Base-by-base conservation (phyloP, 371 early-diverging fungal species). In the Globomyces sp. region DNA sequence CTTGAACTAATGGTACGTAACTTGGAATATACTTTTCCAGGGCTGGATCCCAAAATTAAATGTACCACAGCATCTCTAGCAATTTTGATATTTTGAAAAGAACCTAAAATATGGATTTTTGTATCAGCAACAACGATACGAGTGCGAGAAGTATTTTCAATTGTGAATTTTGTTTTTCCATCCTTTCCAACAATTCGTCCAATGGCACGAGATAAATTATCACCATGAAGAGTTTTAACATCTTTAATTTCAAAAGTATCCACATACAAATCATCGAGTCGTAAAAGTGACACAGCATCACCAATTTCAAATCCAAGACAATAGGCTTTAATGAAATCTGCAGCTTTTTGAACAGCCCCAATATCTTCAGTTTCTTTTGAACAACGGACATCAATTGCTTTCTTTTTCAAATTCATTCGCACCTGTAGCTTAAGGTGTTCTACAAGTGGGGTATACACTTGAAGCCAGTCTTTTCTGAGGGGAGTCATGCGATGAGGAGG, bases 101-200 rank as follows among this genome's bases (percentile, higher is more conserved):
- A 89, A 59, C 99, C 99, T 51, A 99, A 84, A 65, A 99, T 90
- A 74, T 96, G 95, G 63, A 99, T 92, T 81, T 93, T 94, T 79
- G 95, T 88, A 80, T 99, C 99, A 2, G 98, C 98, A 68, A 99
- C 85, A 13, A 99, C 95, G 62, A 99, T 92, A 67, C 99, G 88
- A 6, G 99, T 98, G 75, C 94, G 92, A 63, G 94, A 91, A 41
- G 98, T 90, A 74, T 99, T 93, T 77, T 98, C 97, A 65, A 99
- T 99, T 10, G 97, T 92, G 67, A 89, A 93, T 75, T 94, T 94
- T 11, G 97, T 98, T 79, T 96, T 97, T 58, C 99, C 99, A 71
- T 98, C 93, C 79, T 94, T 92, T 63, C 99, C 99, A 47, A 99
- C 98, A 73, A 99, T 92, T 77, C 99, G 93, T 71, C 99, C 99